Evolutionary conservation across 345 rosid genomes (phyloP), one percentile per base, ranked within the genome.

Genomic region (Moricandia arvensis): DNA sequence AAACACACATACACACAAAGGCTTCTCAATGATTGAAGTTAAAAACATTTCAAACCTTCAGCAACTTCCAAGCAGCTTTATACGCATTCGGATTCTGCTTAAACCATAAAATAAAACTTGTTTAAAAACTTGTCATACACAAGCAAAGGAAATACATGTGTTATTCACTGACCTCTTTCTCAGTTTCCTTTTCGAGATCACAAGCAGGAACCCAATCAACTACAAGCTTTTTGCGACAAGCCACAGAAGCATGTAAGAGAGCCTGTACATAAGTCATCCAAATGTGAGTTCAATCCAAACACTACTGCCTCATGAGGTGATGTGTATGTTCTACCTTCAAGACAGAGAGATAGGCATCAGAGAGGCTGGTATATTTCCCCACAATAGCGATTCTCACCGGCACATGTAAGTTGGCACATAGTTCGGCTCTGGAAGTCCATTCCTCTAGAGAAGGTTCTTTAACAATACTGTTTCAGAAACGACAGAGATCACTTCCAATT

Each of bases 301-400:
- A 69, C 27, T 17, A 62, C 15, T 30, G 38, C 24, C 4, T 5
- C 6, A 54, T 37, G 63, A 18, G 35, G 41, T 41, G 11, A 53
- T 41, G 30, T 18, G 31, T 43, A 43, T 62, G 57, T 49, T 51
- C 0, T 54, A 89, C 98, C 96, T 92, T 88, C 66, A 82, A 54
- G 49, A 95, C 83, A 60, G 99, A 95, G 61, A 95, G 97, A 82
- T 95, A 95, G 17, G 97, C 80, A 87, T 95, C 99, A 0, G 97
- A 81, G 73, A 88, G 93, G 10, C 87, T 90, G 2, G 97, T 92
- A 71, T 95, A 95, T 75, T 95, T 95, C 33, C 99, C 99, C 61
- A 95, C 97, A 83, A 95, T 64, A 45, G 97, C 99, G 54, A 95
- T 89, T 80, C 72, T 91, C 75, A 92, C 98, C 21, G 90, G 92